These are phyloP conservation scores for Zymoseptoria brevis DNA, from an alignment of 2,329 filamentous ascomycete genomes.

Conservation along the genomic window DNA sequence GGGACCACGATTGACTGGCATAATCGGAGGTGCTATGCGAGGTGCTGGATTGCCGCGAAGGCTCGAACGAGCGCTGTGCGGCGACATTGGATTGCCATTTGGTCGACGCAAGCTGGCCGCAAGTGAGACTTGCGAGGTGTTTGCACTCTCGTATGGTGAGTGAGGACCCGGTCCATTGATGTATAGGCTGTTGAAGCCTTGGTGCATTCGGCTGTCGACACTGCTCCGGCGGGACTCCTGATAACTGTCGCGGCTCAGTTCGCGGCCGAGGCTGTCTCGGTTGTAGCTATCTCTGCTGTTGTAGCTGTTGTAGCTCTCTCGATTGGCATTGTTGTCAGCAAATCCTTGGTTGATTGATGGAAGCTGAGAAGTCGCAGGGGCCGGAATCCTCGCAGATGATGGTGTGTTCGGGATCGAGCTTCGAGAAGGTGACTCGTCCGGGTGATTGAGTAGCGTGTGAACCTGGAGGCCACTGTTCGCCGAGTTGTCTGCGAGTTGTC, in stretches of 20 bases:
- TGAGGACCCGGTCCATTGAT: conserved; percentile 46
- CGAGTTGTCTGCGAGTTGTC: conserved; percentile 27
- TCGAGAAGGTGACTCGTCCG: conserved; percentile 42
- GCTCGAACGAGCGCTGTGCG: conserved; percentile 30
- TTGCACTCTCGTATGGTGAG: conserved; percentile 68
- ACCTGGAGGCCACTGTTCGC: conserved; percentile 42
- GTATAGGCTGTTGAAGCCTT: conserved; percentile 60
- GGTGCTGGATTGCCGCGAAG: conserved; percentile 37
- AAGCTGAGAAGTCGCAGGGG: conserved; percentile 31
- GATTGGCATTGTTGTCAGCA: conserved; percentile 29
- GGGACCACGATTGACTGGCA: conserved; percentile 55
- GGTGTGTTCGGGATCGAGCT: conserved; percentile 37
- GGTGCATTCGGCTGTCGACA: conserved; percentile 71
- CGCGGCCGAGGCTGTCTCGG: conserved; percentile 20
- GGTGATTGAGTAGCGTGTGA: conserved; percentile 40
- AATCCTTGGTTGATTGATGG: conserved; percentile 52
- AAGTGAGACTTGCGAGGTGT: conserved; percentile 67
- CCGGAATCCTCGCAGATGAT: conserved; percentile 33
- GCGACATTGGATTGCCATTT: conserved; percentile 41
- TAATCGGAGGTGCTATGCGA: conserved; percentile 67
- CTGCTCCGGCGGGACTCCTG: conserved; percentile 63
- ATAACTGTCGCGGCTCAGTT: conserved; percentile 19
- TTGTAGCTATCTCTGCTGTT: conserved; percentile 9
- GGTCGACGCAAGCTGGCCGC: conserved; percentile 57
- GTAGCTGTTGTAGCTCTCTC: conserved; percentile 34